Percentiles rank a stretch among this genome's conserved stretches.
Evolutionary conservation across 1,139 yeast species (phyloP).

Genomic region (Saccharomycopsis hybrid): DNA sequence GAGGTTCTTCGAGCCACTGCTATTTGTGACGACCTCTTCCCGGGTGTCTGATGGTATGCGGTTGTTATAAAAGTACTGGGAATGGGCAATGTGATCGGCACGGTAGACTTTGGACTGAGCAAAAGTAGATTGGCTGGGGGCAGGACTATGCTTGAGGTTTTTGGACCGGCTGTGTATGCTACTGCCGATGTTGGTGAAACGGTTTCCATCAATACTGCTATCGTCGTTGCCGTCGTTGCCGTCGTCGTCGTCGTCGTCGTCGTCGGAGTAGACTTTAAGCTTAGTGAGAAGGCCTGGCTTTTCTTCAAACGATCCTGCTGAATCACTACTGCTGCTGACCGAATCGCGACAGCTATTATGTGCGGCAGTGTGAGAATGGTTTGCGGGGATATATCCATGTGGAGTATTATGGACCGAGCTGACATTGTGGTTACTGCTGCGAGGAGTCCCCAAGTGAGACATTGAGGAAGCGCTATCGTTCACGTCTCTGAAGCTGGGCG

Average conservation of each 20-base stretch:
- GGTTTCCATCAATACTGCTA: neutral
- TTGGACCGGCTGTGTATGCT: neutral
- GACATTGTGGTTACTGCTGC: neutral
- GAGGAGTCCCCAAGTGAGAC: neutral
- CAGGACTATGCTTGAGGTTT: neutral
- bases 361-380: too few relatives aligned
- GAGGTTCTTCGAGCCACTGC: neutral
- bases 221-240: too few relatives aligned
- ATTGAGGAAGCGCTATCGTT: neutral
- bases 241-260: slow-evolving; percentile 13
- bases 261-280: slow-evolving; percentile 19
- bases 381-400: neutral
- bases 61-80: slow-evolving; percentile 3
- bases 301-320: slow-evolving; percentile 11
- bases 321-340: neutral
- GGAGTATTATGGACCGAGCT: neutral
- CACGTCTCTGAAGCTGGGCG: too few relatives aligned
- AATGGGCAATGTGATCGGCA: too few relatives aligned
- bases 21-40: neutral
- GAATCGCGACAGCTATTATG: neutral
- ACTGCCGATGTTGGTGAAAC: neutral
- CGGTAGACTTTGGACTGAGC: too few relatives aligned
- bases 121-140: neutral
- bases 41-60: neutral
- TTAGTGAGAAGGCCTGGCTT: slow-evolving; percentile 14